Percentiles rank a stretch among this genome's conserved stretches.
phyloP scores from a whole-genome alignment of 768 basidiomycete genomes.

The Mrakia hoshinonis region DNA sequence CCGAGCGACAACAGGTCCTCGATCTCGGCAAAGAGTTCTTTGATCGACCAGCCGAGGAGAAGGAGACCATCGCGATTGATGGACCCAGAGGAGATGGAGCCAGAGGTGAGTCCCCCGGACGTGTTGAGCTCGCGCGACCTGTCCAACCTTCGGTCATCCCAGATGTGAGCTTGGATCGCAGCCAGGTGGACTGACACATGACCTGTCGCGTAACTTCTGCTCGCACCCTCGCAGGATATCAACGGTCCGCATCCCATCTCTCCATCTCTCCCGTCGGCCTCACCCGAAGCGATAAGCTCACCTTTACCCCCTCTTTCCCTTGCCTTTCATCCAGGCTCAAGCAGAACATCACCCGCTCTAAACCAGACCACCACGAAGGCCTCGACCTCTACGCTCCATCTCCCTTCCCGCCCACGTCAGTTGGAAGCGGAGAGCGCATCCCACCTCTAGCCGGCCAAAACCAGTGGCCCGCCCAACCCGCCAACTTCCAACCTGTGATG shows the following conservation, averaged over 20 bases:
- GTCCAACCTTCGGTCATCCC: too few species aligned
- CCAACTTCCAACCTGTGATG: constrained; percentile 55
- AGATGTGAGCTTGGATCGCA: too few species aligned
- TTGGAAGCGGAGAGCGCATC: not conserved
- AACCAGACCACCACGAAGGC: constrained; percentile 49
- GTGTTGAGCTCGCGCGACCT: not conserved
- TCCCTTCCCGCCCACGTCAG: not conserved
- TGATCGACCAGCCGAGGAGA: constrained; percentile 59
- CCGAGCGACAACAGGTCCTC: constrained; percentile 59
- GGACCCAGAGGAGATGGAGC: constrained; percentile 56
- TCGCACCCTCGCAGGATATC: constrained; percentile 44
- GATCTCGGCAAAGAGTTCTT: constrained; percentile 67
- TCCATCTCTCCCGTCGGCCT: not conserved
- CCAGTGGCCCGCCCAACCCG: constrained; percentile 63
- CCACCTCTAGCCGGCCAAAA: constrained; percentile 53
- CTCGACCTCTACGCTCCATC: constrained; percentile 23
- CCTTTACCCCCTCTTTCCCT: not conserved
- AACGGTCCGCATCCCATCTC: constrained; percentile 32
- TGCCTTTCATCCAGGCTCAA: constrained; percentile 47
- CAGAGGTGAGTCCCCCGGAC: constrained; percentile 47
- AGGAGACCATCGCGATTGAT: constrained; percentile 60
- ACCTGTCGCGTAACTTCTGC: too few species aligned
- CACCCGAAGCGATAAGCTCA: not conserved
- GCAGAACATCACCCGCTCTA: constrained; percentile 79
- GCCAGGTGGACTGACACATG: too few species aligned